A percentile compares a stretch with the other conserved stretches of the same genome.
Conservation (phyloP, 345 rosid species). For the Citrus inodora region DNA sequence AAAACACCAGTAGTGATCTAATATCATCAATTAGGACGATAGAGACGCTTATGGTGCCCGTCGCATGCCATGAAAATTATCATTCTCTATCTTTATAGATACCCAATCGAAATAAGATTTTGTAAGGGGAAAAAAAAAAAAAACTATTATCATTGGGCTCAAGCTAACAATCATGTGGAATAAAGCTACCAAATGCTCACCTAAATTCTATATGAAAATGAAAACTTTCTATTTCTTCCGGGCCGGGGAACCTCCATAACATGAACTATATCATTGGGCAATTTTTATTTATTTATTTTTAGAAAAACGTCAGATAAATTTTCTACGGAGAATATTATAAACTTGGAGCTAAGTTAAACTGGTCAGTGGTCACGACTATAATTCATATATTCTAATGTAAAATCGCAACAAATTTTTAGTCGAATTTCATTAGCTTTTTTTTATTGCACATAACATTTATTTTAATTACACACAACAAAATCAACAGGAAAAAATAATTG, state of each 20-base stretch:
- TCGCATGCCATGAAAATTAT: neutral
- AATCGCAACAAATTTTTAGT: too few relatives aligned
- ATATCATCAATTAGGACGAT: slow-evolving; percentile 5
- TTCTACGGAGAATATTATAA: too few relatives aligned
- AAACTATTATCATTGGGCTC: neutral
- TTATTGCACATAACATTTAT: too few relatives aligned
- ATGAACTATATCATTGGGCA: neutral
- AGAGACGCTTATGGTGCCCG: slow-evolving; percentile 22
- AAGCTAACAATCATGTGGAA: neutral
- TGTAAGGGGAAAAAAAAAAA: too few relatives aligned
- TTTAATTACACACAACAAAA: too few relatives aligned
- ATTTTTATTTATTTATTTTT: neutral
- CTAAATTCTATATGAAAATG: neutral
- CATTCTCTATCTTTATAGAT: neutral
- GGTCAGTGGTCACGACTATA: too few relatives aligned
- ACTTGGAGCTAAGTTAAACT: too few relatives aligned
- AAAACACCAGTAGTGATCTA: neutral
- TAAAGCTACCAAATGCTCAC: neutral
- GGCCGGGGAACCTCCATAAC: neutral
- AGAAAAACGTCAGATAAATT: too few relatives aligned
- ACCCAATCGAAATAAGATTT: too few relatives aligned
- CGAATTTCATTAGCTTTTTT: too few relatives aligned
- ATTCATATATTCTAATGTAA: too few relatives aligned
- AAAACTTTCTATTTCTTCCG: neutral
- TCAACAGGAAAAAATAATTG: too few relatives aligned